Conservation (phyloP, 148 eudicot species). For the Fagopyrum homotropicum region DNA sequence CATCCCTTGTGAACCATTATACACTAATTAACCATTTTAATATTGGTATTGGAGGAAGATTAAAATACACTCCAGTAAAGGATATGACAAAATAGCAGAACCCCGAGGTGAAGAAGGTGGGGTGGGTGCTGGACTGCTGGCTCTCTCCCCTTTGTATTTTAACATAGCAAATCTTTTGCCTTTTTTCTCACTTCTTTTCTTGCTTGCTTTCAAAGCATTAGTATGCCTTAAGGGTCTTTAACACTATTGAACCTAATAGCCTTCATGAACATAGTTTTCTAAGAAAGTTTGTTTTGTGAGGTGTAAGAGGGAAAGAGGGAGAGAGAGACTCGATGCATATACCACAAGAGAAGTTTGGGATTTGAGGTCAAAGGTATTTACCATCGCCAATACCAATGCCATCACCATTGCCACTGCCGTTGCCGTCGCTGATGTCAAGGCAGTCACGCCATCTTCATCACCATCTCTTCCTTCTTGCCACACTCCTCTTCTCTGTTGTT, state of each 20-base stretch:
- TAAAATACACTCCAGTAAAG: constrained; percentile 3
- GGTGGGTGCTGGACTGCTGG: constrained; percentile 7
- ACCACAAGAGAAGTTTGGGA: constrained; percentile 39
- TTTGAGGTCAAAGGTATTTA: constrained; percentile 35
- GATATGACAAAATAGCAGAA: constrained; percentile 33
- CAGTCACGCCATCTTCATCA: constrained; percentile 23
- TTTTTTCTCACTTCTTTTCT: constrained; percentile 30
- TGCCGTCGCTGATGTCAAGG: constrained; percentile 39
- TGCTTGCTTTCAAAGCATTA: constrained; percentile 39
- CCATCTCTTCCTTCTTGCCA: constrained; percentile 15
- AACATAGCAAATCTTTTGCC: constrained; percentile 1
- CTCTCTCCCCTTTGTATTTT: constrained; percentile 7
- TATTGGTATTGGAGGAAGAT: constrained; percentile 20
- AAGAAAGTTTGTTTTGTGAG: constrained; percentile 4
- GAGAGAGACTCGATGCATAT: constrained; percentile 48
- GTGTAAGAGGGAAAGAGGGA: constrained; percentile 3
- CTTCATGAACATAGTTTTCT: constrained; percentile 15
- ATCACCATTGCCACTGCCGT: constrained; percentile 19
- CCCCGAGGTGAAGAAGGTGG: constrained; percentile 52
- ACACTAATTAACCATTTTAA: neutral
- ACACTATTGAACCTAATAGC: constrained; percentile 9
- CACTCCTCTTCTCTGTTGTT: constrained; percentile 12
- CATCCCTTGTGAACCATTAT: constrained; percentile 11
- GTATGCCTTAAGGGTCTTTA: constrained; percentile 3
- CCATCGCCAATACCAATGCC: constrained; percentile 30